phyloP scores from a whole-genome alignment of 495 filamentous ascomycete species.

The Patellaria atrata region DNA sequence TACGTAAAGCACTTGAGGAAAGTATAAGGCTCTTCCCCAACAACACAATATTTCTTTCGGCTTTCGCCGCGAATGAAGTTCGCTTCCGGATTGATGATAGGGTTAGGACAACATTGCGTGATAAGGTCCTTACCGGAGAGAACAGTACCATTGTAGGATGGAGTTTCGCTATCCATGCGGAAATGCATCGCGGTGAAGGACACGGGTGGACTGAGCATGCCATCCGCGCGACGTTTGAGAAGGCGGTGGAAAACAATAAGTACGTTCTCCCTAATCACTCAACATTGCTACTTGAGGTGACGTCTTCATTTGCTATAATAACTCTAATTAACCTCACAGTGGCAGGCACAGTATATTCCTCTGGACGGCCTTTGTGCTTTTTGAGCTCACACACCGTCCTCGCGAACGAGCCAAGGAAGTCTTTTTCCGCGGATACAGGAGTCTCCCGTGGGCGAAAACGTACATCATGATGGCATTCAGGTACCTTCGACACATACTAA shows the following conservation, averaged over 20 bases:
- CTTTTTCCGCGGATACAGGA: slow-evolving; percentile 22
- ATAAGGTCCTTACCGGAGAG: slow-evolving; percentile 28
- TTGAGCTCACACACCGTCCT: too few relatives aligned
- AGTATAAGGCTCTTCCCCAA: slow-evolving; percentile 51
- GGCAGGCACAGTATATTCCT: background rate
- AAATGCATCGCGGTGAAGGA: slow-evolving; percentile 23
- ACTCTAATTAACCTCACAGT: too few relatives aligned
- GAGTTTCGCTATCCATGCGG: slow-evolving; percentile 53
- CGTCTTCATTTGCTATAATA: too few relatives aligned
- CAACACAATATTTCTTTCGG: slow-evolving; percentile 63
- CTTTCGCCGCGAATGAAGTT: slow-evolving; percentile 35
- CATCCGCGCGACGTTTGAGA: slow-evolving; percentile 14
- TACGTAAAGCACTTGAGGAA: slow-evolving; percentile 44
- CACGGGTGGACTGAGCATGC: slow-evolving; percentile 12
- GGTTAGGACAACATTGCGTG: slow-evolving; percentile 43
- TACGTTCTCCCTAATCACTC: too few relatives aligned
- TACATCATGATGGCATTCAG: slow-evolving; percentile 29
- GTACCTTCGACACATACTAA: slow-evolving; percentile 22
- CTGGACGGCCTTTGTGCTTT: slow-evolving; percentile 3
- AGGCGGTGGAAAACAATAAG: slow-evolving; percentile 1
- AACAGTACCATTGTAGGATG: slow-evolving; percentile 36
- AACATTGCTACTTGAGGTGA: too few relatives aligned
- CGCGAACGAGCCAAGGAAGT: slow-evolving; percentile 19
- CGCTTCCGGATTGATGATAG: slow-evolving; percentile 48
- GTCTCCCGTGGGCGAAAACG: slow-evolving; percentile 28